Percentiles rank a stretch among this genome's conserved stretches.
These are phyloP conservation scores for Usnea hakonensis DNA, from an alignment of 495 filamentous ascomycete genomes.

Conservation along the genomic window DNA sequence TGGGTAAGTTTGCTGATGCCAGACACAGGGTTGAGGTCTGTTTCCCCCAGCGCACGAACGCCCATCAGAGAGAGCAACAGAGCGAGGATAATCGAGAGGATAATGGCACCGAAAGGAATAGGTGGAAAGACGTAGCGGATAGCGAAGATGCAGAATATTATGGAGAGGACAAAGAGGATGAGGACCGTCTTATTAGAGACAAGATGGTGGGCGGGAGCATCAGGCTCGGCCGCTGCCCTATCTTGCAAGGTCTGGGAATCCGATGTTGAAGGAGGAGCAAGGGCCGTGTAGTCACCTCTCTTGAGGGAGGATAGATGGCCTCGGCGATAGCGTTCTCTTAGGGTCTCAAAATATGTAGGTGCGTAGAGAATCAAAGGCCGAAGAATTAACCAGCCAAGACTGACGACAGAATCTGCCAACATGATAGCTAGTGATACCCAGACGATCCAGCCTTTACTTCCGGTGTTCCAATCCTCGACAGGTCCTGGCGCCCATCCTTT, in stretches of 20 bases:
- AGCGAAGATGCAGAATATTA: slow-evolving; percentile 68
- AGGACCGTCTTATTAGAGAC: slow-evolving; percentile 65
- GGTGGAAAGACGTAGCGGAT: slow-evolving; percentile 71
- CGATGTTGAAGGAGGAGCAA: slow-evolving; percentile 29
- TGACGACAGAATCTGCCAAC: slow-evolving; percentile 87
- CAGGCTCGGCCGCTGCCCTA: slow-evolving; percentile 30
- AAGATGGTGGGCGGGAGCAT: slow-evolving; percentile 77
- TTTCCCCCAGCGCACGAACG: slow-evolving; percentile 88
- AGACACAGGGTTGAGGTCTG: slow-evolving; percentile 92
- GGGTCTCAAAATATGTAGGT: slow-evolving; percentile 28
- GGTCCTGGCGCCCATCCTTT: slow-evolving; percentile 84
- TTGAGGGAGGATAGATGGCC: slow-evolving; percentile 11
- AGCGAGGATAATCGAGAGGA: slow-evolving; percentile 76
- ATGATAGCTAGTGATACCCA: slow-evolving; percentile 95
- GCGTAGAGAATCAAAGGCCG: slow-evolving; percentile 47
- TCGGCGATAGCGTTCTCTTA: slow-evolving; percentile 27
- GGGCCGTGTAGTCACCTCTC: slow-evolving; percentile 33
- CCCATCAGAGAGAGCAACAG: slow-evolving; percentile 91
- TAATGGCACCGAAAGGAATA: slow-evolving; percentile 60
- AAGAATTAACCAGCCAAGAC: slow-evolving; percentile 70
- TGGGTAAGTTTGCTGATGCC: slow-evolving; percentile 96
- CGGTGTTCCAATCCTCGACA: slow-evolving; percentile 78
- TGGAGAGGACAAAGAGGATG: slow-evolving; percentile 65
- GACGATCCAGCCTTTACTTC: slow-evolving; percentile 96
- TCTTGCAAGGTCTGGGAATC: slow-evolving; percentile 1